Conservation (phyloP, 352 stramenopile species). For the Phytopythium oedochilum region DNA sequence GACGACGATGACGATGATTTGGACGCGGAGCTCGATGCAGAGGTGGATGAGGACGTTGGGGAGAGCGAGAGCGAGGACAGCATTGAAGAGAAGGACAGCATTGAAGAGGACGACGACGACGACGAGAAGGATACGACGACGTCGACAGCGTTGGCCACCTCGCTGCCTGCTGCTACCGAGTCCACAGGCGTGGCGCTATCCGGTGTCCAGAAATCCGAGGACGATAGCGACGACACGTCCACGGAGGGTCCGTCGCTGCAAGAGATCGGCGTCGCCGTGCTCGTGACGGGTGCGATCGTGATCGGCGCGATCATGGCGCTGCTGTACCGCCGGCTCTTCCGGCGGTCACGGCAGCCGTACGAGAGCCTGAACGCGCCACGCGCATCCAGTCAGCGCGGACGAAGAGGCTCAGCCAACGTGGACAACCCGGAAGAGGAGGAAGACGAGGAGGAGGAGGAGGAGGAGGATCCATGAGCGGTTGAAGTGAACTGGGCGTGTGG, state of each 20-base stretch:
- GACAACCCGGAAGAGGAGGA: constrained; percentile 24
- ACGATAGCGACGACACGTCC: not conserved
- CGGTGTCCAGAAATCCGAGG: not conserved
- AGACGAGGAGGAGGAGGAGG: constrained; percentile 36
- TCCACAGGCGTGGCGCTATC: not conserved
- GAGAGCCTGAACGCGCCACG: constrained; percentile 56
- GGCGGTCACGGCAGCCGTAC: constrained; percentile 48
- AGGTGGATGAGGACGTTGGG: constrained; percentile 9
- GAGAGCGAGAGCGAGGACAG: constrained; percentile 11
- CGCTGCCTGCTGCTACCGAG: not conserved
- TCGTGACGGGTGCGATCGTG: constrained; percentile 55
- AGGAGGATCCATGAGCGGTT: constrained; percentile 9
- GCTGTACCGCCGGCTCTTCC: constrained; percentile 72
- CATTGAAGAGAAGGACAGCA: no score
- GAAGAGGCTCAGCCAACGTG: constrained; percentile 14
- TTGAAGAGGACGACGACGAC: constrained; percentile 16
- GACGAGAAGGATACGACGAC: constrained; percentile 10
- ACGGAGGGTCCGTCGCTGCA: constrained; percentile 31
- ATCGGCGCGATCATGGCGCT: constrained; percentile 54
- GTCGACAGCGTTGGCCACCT: not conserved
- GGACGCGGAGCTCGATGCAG: constrained; percentile 1
- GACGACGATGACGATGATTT: constrained; percentile 1
- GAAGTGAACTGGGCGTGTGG: not conserved
- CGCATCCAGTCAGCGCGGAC: constrained; percentile 13
- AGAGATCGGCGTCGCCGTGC: constrained; percentile 56